Conservation (phyloP, 805 yeast genomes). For the Yarrowia sp. region DNA sequence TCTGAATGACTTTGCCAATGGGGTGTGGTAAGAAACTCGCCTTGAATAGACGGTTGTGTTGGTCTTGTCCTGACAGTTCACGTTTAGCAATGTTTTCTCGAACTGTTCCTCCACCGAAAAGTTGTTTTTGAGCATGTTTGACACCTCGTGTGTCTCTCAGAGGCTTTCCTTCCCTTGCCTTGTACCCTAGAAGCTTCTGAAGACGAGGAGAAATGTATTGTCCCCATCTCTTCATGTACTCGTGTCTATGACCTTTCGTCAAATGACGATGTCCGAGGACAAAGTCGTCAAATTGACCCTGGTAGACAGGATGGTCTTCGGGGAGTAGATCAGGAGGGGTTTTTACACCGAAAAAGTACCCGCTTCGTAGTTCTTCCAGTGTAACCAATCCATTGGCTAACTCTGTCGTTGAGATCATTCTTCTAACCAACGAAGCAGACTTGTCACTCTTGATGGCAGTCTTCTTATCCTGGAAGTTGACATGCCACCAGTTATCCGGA, state of each 20-base stretch:
- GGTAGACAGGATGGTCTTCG: slow-evolving; percentile 18
- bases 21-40: slow-evolving; percentile 25
- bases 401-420: slow-evolving; percentile 18
- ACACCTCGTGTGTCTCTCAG: slow-evolving; percentile 21
- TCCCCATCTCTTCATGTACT: slow-evolving; percentile 21
- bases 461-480: neutral
- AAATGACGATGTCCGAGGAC: slow-evolving; percentile 18
- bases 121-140: neutral
- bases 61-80: neutral
- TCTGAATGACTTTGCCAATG: slow-evolving; percentile 31
- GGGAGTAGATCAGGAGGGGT: neutral
- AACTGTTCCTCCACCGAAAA: slow-evolving; percentile 8
- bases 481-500: slow-evolving; percentile 30
- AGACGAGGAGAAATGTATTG: slow-evolving; percentile 14
- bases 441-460: neutral
- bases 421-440: neutral
- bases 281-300: slow-evolving; percentile 20
- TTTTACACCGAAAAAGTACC: slow-evolving; percentile 27
- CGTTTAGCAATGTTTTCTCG: slow-evolving; percentile 21
- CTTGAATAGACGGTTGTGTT: neutral
- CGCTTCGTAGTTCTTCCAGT: slow-evolving; percentile 19
- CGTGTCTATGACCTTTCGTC: neutral
- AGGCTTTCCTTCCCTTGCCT: slow-evolving; percentile 26
- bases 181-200: slow-evolving; percentile 25
- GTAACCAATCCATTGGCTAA: slow-evolving; percentile 19